Evolutionary conservation across 2,329 filamentous ascomycete species (phyloP).

Genomic region (Hypoxylon sp.): DNA sequence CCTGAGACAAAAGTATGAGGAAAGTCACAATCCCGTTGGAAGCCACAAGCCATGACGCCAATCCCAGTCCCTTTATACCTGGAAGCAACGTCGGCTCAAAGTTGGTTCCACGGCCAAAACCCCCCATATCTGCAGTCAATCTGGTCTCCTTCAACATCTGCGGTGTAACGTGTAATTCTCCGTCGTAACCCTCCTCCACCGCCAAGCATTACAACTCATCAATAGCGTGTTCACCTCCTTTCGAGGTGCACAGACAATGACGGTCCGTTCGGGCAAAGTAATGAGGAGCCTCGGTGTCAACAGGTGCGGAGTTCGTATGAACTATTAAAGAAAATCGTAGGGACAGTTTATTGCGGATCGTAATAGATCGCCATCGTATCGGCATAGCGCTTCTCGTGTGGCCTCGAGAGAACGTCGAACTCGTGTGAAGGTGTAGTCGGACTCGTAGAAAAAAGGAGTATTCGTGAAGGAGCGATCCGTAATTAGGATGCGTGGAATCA

Average conservation of each 20-base stretch:
- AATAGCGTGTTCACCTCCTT: slow-evolving; percentile 9
- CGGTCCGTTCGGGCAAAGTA: slow-evolving; percentile 14
- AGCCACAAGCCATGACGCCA: slow-evolving; percentile 35
- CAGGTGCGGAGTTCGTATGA: slow-evolving; percentile 30
- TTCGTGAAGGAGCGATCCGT: slow-evolving; percentile 27
- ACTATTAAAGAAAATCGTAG: slow-evolving; percentile 45
- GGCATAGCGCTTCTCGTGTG: slow-evolving; percentile 34
- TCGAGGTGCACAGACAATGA: slow-evolving; percentile 13
- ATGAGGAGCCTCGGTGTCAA: slow-evolving; percentile 17
- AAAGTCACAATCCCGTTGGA: slow-evolving; percentile 29
- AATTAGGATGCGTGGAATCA: slow-evolving; percentile 27
- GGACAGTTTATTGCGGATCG: slow-evolving; percentile 34
- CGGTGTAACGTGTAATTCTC: slow-evolving; percentile 21
- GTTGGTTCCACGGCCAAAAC: slow-evolving; percentile 27
- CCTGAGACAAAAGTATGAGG: slow-evolving; percentile 39
- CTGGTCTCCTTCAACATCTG: slow-evolving; percentile 38
- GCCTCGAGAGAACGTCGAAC: slow-evolving; percentile 36
- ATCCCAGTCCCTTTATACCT: slow-evolving; percentile 27
- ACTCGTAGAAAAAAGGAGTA: slow-evolving; percentile 30
- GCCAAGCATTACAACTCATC: slow-evolving; percentile 26
- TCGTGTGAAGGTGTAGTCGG: slow-evolving; percentile 30
- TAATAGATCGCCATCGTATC: slow-evolving; percentile 36
- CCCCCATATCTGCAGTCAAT: slow-evolving; percentile 40
- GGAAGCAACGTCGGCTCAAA: slow-evolving; percentile 29
- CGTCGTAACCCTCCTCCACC: slow-evolving; percentile 15